Evolutionary conservation across 805 yeast genomes (phyloP).

Genomic region (Yarrowia sp.): DNA sequence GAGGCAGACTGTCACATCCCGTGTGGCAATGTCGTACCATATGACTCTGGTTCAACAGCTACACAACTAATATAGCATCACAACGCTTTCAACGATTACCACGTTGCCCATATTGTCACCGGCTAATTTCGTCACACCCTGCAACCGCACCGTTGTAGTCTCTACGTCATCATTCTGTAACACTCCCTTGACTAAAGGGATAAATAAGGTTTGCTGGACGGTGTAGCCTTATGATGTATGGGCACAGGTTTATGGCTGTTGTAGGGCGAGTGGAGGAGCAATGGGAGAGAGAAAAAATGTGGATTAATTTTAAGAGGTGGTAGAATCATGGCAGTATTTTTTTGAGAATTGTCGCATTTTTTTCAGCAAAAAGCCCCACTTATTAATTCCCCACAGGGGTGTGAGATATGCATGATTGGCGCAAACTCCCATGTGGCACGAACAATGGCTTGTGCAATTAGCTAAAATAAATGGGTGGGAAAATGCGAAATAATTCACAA

Average conservation of each 20-base stretch:
- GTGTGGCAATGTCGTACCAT: background rate
- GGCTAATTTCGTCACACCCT: background rate
- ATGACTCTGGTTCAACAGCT: background rate
- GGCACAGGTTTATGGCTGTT: background rate
- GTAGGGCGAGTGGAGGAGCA: background rate
- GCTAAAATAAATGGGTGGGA: too few species aligned
- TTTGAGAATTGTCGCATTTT: background rate
- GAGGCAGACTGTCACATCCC: too few species aligned
- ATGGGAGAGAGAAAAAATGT: too few species aligned
- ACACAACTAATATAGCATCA: background rate
- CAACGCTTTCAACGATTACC: background rate
- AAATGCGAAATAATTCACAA: too few species aligned
- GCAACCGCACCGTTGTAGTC: background rate
- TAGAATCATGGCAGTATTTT: too few species aligned
- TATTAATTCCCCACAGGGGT: background rate
- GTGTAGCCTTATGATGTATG: background rate
- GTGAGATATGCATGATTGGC: background rate
- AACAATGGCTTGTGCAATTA: background rate
- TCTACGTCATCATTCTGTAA: conserved; percentile 16
- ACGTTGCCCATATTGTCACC: background rate
- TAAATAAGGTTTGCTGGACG: background rate
- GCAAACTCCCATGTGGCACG: conserved; percentile 10
- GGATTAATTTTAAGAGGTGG: background rate
- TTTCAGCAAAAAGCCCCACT: background rate
- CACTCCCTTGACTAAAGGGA: conserved; percentile 18